Evolutionary conservation across 768 basidiomycete genomes (phyloP), one percentile per base, ranked within the genome.

Genomic region (Leccinum variicolor): DNA sequence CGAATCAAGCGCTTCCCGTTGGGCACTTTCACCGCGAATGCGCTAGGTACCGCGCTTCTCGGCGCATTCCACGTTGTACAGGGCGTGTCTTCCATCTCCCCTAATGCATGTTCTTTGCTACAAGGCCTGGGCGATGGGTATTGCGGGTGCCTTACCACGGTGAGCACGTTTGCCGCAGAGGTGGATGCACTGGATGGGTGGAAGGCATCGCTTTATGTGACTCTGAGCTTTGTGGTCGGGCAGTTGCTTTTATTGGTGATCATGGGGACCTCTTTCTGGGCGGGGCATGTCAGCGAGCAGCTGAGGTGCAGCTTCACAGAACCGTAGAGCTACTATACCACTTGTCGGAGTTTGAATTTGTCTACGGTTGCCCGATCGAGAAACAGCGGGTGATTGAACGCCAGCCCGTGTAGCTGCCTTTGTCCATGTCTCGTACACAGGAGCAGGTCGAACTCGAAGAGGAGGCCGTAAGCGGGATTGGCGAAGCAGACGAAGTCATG

Each of bases 121-220:
- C 87, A 91, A 67, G 95, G 93, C 1, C 74, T 98, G 36, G 77
- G 79, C 23, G 93, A 98, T 69, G 97, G 97, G 7, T 98, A 93
- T 68, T 98, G 95, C 69, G 97, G 94, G 11, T 94, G 93, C 74
- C 77, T 98, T 64, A 95, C 89, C 2, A 99, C 97, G 1, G 82
- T 99, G 64, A 93, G 90, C 71, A 98, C 95, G 17, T 96, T 98
- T 67, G 89, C 85, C 2, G 86, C 86, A 9, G 97, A 99, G 69
- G 69, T 91, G 21, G 73, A 77, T 33, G 81, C 81, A 43, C 74
- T 94, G 59, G 72, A 76, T 45, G 69, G 76, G 31, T 69, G 82
- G 71, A 84, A 81, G 66, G 84, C 85, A 28, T 84, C 80, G 75
- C 66, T 84, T 47, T 98, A 98, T 70, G 83, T 81, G 26, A 61